phyloP scores from a whole-genome alignment of 805 yeast genomes.

The Candida ficus region DNA sequence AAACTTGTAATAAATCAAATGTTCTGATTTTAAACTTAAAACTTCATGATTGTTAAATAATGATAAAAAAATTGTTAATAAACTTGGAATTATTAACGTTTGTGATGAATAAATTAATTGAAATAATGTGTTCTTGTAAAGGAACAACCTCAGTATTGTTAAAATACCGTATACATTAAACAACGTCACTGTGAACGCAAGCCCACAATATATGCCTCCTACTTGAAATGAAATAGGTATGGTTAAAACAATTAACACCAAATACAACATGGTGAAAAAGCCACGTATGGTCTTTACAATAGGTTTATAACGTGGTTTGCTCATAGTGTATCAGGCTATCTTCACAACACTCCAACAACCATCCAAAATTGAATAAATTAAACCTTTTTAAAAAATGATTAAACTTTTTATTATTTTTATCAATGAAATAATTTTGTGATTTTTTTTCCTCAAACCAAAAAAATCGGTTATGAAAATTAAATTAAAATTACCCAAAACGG shows the following conservation, averaged over 20 bases:
- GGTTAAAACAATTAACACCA: constrained; percentile 66
- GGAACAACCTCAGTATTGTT: constrained; percentile 63
- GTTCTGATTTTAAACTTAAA: constrained; percentile 17
- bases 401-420: not conserved
- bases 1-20: constrained; percentile 26
- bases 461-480: not conserved
- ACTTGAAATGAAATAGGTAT: constrained; percentile 92
- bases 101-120: constrained; percentile 67
- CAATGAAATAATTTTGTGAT: not conserved
- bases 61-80: constrained; percentile 64
- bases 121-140: constrained; percentile 28
- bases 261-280: constrained; percentile 52
- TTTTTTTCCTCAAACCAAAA: not conserved
- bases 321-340: no score
- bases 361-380: no score
- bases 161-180: constrained; percentile 63
- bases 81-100: constrained; percentile 75
- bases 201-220: constrained; percentile 88
- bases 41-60: constrained; percentile 38
- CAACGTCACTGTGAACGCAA: constrained; percentile 74
- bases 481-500: not conserved
- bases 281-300: constrained; percentile 17
- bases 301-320: constrained; percentile 7
- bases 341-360: not conserved
- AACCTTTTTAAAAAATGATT: not conserved